These are phyloP conservation scores for Ochetophila trinervis DNA, from an alignment of 306 rosid genomes.

Conservation along the genomic window DNA sequence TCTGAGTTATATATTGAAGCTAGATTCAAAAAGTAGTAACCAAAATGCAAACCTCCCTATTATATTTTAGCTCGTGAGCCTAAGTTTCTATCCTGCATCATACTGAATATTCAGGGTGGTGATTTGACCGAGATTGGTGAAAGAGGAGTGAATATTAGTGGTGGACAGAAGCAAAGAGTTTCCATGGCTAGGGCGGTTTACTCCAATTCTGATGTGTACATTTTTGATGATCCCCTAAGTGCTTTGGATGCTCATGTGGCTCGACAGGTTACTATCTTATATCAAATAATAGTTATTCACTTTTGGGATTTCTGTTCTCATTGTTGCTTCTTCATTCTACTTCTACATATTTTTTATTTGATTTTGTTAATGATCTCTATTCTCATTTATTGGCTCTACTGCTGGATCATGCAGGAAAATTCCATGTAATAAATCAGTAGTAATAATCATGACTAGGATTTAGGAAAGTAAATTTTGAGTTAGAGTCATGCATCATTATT, in stretches of 20 bases:
- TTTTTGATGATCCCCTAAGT: slow-evolving; percentile 83
- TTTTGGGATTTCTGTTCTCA: neutral
- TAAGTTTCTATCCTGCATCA: slow-evolving; percentile 17
- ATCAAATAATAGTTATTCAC: slow-evolving; percentile 6
- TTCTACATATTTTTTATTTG: neutral
- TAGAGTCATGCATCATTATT: no score
- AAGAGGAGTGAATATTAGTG: slow-evolving; percentile 85
- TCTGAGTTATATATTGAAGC: slow-evolving; percentile 9
- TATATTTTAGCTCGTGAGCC: neutral
- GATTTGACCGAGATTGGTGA: slow-evolving; percentile 92
- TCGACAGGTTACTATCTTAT: slow-evolving; percentile 51
- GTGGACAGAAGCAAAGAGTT: slow-evolving; percentile 87
- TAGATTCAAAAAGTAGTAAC: neutral
- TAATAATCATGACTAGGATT: no score
- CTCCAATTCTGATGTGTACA: slow-evolving; percentile 64
- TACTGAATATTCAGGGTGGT: slow-evolving; percentile 40
- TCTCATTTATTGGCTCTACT: neutral
- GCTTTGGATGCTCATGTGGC: slow-evolving; percentile 83
- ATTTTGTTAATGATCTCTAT: neutral
- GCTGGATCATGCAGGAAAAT: no score
- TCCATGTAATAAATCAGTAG: no score
- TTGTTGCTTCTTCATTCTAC: neutral
- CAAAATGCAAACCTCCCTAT: neutral
- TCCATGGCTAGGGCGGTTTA: slow-evolving; percentile 84
- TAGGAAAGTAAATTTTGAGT: no score